Base-by-base conservation (phyloP, 2,329 filamentous ascomycete genomes). In the Epichloe coenophiala region DNA sequence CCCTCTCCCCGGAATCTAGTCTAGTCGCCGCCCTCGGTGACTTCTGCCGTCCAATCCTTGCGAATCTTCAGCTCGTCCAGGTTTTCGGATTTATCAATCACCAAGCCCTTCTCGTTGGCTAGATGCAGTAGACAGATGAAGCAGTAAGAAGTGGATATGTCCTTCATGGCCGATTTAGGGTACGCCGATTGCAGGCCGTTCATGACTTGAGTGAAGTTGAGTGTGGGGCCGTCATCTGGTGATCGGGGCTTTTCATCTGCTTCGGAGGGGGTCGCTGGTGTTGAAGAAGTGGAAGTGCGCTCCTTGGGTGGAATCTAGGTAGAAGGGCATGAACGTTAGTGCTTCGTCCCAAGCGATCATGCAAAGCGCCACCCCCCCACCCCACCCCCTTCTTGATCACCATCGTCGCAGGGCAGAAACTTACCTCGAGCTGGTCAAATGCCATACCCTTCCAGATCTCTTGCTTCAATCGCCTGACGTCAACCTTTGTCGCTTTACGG, bases 91-190 rank as follows among this genome's bases (percentile, higher is more conserved):
- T 80, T 80, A 57, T 85, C 77, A 55, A 96, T 85, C 23, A 85
- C 75, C 39, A 96, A 72, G 0, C 90, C 90, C 70, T 94, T 91
- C 63, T 96, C 90, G 68, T 96, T 96, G 53, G 90, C 90, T 60
- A 96, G 65, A 68, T 96, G 90, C 56, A 96, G 71, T 52, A 95
- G 70, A 60, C 87, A 94, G 61, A 98, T 98, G 69, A 97, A 98
- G 65, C 93, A 95, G 68, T 72, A 84, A 55, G 79, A 94, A 0
- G 93, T 98, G 37, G 89, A 95, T 61, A 98, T 97, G 67, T 98
- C 93, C 54, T 85, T 82, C 81, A 98, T 87, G 53, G 82, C 80
- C 58, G 86, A 77, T 65, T 87, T 86, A 11, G 89, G 84, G 62
- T 98, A 98, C 7, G 95, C 88, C 4, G 75, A 69, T 63, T 94